These are phyloP conservation scores for Populus pruinosa DNA, from an alignment of 345 rosid species.

Conservation along the genomic window DNA sequence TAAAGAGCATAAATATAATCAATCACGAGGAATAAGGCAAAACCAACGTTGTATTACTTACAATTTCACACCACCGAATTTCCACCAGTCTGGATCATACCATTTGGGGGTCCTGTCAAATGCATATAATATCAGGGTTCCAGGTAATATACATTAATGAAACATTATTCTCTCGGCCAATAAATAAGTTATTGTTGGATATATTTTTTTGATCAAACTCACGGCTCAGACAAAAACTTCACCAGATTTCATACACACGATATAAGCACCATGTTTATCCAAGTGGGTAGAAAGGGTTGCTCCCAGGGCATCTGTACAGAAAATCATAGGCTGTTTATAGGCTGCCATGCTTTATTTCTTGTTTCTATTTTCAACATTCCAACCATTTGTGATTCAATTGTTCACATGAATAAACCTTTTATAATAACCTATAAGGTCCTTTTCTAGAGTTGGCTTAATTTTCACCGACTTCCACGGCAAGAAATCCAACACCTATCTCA, in stretches of 20 bases:
- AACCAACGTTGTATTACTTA: conserved; percentile 29
- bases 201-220: conserved; percentile 32
- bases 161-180: not conserved
- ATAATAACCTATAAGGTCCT: not conserved
- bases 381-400: not conserved
- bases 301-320: conserved; percentile 58
- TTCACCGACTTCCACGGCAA: not conserved
- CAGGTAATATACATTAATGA: not conserved
- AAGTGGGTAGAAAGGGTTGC: conserved; percentile 62
- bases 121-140: not conserved
- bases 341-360: not conserved
- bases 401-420: not conserved
- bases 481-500: not conserved
- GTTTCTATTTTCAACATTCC: not conserved
- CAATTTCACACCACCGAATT: conserved; percentile 79
- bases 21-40: not conserved
- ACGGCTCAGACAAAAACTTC: conserved; percentile 72
- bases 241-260: conserved; percentile 91
- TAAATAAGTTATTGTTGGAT: not conserved
- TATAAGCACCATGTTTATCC: conserved; percentile 62
- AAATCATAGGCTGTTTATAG: not conserved
- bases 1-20: not conserved
- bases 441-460: not conserved
- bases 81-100: conserved; percentile 95
- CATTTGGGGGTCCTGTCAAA: conserved; percentile 60